Conservation (phyloP, 768 basidiomycete genomes). For the Filobasidium floriforme region DNA sequence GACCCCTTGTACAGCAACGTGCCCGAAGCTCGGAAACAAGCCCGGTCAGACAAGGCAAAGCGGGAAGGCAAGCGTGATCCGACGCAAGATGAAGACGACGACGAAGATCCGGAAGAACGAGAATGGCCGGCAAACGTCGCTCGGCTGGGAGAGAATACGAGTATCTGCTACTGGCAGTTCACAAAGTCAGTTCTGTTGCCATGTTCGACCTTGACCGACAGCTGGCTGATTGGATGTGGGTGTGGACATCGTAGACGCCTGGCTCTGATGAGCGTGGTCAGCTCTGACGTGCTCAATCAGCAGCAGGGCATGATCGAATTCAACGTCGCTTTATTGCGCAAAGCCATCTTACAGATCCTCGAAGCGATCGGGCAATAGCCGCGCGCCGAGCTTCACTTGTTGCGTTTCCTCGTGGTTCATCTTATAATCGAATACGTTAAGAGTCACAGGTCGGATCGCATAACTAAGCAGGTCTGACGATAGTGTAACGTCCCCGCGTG, state of each 20-base stretch:
- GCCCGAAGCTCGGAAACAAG: conserved; percentile 16
- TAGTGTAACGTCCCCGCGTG: no score
- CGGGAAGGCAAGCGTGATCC: conserved; percentile 21
- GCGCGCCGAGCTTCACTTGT: no score
- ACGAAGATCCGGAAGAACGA: conserved; percentile 14
- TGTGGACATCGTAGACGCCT: conserved; percentile 28
- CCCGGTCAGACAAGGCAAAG: conserved; percentile 14
- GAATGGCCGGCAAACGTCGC: conserved; percentile 19
- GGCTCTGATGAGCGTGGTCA: conserved; percentile 35
- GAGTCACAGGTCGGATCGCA: no score
- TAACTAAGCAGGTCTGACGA: no score
- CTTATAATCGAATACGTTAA: no score
- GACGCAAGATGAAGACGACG: conserved; percentile 23
- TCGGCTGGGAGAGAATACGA: conserved; percentile 32
- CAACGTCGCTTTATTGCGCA: conserved; percentile 41
- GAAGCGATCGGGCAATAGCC: conserved; percentile 25
- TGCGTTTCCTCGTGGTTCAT: no score
- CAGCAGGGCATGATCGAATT: conserved; percentile 43
- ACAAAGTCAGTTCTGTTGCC: conserved; percentile 33
- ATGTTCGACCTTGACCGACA: no score
- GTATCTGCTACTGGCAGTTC: conserved; percentile 42
- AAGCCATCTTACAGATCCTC: conserved; percentile 40
- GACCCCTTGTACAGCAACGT: no score
- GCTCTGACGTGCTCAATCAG: conserved; percentile 37
- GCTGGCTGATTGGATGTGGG: no score